Evolutionary conservation across 2,329 filamentous ascomycete genomes (phyloP), one percentile per base, ranked within the genome.

Genomic region (Dactylonectria estremocensis): DNA sequence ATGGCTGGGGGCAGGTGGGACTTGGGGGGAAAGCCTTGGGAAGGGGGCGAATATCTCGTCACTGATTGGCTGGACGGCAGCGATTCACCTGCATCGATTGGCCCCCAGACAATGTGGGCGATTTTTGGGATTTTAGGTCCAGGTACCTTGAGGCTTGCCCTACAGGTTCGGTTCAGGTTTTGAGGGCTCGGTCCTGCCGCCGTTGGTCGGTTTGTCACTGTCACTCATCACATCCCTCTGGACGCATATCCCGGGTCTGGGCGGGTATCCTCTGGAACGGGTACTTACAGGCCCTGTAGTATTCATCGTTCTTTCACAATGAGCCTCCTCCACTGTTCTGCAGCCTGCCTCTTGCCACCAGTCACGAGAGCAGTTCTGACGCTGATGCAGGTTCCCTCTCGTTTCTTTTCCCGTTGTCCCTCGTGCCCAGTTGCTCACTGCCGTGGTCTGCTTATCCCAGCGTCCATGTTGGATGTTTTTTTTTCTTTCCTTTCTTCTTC

Each of bases 291-390:
- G 7, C 24, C 24, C 24, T 28, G 24, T 28, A 28, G 24, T 28
- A 28, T 37, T 14, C n/a, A n/a, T n/a, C 40, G 16, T 43, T 6
- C 35, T 43, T 8, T 7, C n/a, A n/a, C 40, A 33, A 28, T 22
- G 31, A 10, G 35, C 22, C 11, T 14, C 40, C 40, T 6, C 8
- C 14, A 5, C 35, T 10, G 8, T 5, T 46, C 11, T 11, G 45
- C 28, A 24, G 28, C 24, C 49, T 33, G 49, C 49, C 48, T 52
- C 50, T 20, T 18, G 28, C 50, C 50, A 20, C 31, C 31, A 53
- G 50, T 53, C 50, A 53, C 50, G 50, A 53, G 50, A 14, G 14
- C 14, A 46, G 10, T 5, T 4, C 43, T 20, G 43, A 14, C n/a
- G 18, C 11, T 46, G 40, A 10, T 16, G 18, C 40, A 8, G 40